Percentiles rank a stretch among this genome's conserved stretches.
Evolutionary conservation across 352 stramenopile genomes (phyloP).

Genomic region (Pythium periplocum): DNA sequence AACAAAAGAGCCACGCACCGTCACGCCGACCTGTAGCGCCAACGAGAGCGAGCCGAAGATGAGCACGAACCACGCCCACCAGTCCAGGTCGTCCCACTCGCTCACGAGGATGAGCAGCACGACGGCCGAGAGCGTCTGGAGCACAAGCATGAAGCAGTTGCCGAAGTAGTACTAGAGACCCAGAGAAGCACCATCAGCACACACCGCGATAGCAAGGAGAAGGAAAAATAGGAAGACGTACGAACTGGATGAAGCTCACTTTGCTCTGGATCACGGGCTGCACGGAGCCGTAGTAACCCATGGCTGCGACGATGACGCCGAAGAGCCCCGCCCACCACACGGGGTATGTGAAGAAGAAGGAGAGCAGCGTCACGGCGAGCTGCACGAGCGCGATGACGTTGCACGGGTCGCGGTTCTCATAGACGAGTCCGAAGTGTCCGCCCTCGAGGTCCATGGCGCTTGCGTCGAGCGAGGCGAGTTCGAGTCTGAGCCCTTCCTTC

Average conservation of each 20-base stretch:
- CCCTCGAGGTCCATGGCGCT: constrained; percentile 66
- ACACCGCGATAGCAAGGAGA: background rate
- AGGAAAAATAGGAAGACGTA: constrained; percentile 24
- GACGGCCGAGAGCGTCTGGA: constrained; percentile 67
- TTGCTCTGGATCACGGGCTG: constrained; percentile 84
- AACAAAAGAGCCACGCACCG: constrained; percentile 21
- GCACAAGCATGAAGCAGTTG: constrained; percentile 82
- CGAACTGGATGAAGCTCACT: constrained; percentile 86
- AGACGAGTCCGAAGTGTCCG: constrained; percentile 73
- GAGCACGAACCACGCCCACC: constrained; percentile 68
- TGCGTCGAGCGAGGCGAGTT: background rate
- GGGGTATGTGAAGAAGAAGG: constrained; percentile 78
- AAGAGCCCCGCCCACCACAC: constrained; percentile 80
- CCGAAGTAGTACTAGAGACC: constrained; percentile 75
- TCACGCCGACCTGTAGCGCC: constrained; percentile 64
- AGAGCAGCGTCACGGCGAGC: constrained; percentile 54
- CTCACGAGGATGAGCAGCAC: constrained; percentile 71
- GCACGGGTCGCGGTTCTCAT: constrained; percentile 80
- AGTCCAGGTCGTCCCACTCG: constrained; percentile 73
- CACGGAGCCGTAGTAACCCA: constrained; percentile 80
- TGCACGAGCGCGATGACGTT: constrained; percentile 79
- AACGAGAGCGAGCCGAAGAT: constrained; percentile 66
- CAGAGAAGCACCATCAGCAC: background rate
- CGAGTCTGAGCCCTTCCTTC: too few relatives aligned
- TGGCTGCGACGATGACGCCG: constrained; percentile 66